These are phyloP conservation scores for Daldinia sp. DNA, from an alignment of 2,329 filamentous ascomycete species.

Conservation along the genomic window DNA sequence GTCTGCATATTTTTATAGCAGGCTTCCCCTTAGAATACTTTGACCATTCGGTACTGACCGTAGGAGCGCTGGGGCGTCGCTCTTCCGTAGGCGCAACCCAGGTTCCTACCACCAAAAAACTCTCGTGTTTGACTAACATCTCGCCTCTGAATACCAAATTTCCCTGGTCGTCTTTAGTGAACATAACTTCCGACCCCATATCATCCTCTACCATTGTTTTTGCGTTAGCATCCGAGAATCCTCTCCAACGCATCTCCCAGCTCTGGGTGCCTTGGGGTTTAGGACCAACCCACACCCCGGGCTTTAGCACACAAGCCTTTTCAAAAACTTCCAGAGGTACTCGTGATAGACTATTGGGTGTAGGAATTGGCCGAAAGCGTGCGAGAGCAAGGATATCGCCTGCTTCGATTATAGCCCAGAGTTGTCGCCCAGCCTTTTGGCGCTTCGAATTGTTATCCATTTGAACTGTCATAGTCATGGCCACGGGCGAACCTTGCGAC, in stretches of 20 bases:
- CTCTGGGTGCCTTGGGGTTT: slow-evolving; percentile 4
- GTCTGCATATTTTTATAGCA: not conserved
- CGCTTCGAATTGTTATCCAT: slow-evolving; percentile 25
- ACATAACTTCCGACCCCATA: slow-evolving; percentile 8
- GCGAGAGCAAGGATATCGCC: slow-evolving; percentile 4
- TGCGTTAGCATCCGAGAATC: slow-evolving; percentile 5
- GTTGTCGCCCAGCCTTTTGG: slow-evolving; percentile 22
- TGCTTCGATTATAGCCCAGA: slow-evolving; percentile 20
- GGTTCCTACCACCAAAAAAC: not conserved
- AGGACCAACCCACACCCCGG: slow-evolving; percentile 17
- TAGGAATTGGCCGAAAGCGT: slow-evolving; percentile 9
- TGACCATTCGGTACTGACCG: slow-evolving; percentile 15
- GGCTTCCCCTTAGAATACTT: slow-evolving; percentile 6
- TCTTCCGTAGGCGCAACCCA: slow-evolving; percentile 7
- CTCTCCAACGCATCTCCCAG: slow-evolving; percentile 24
- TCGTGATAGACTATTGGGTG: not conserved
- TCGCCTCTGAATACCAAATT: slow-evolving; percentile 6
- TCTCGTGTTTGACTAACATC: slow-evolving; percentile 3
- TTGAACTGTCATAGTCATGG: slow-evolving; percentile 16
- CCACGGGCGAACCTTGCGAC: not conserved
- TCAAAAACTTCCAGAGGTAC: slow-evolving; percentile 11
- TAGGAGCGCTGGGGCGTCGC: slow-evolving; percentile 3
- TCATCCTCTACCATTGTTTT: slow-evolving; percentile 7
- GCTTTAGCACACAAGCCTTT: slow-evolving; percentile 14
- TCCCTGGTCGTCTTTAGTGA: slow-evolving; percentile 12